Conservation (phyloP, 371 early-diverging fungal genomes). For the Mucor lusitanicus region DNA sequence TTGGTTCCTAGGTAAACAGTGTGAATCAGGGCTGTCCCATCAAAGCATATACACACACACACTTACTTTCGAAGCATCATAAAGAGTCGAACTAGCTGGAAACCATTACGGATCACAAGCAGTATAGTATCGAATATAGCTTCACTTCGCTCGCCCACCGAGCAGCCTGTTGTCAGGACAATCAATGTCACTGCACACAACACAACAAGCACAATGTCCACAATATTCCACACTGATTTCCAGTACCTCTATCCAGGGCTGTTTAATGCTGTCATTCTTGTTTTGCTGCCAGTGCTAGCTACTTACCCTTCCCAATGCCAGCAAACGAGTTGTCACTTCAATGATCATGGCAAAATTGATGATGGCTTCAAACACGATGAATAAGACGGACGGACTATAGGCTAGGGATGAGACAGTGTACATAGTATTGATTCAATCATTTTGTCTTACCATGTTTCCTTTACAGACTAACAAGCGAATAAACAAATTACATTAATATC, state of each 20-base stretch:
- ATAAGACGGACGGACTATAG: constrained; percentile 46
- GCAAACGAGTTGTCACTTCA: constrained; percentile 68
- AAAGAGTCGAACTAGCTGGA: constrained; percentile 69
- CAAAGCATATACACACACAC: background rate
- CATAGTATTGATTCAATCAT: background rate
- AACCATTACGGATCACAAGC: constrained; percentile 70
- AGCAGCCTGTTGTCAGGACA: constrained; percentile 67
- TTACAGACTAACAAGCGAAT: constrained; percentile 30
- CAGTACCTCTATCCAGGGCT: constrained; percentile 60
- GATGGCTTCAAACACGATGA: constrained; percentile 67
- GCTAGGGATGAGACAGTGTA: background rate
- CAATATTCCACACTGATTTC: constrained; percentile 73
- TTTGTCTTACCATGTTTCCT: constrained; percentile 43
- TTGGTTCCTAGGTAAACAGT: constrained; percentile 48
- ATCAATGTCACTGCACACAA: constrained; percentile 72
- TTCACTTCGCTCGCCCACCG: constrained; percentile 58
- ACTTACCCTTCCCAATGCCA: constrained; percentile 71
- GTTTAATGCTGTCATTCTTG: background rate
- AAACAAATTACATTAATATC: background rate
- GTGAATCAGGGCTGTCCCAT: too few species aligned
- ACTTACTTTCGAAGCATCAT: constrained; percentile 73
- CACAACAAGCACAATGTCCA: constrained; percentile 67
- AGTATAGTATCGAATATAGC: constrained; percentile 72
- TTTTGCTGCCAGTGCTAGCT: background rate
- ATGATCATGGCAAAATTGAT: constrained; percentile 76